Conservation (phyloP, 768 basidiomycete genomes). For the Serendipita indica region DNA sequence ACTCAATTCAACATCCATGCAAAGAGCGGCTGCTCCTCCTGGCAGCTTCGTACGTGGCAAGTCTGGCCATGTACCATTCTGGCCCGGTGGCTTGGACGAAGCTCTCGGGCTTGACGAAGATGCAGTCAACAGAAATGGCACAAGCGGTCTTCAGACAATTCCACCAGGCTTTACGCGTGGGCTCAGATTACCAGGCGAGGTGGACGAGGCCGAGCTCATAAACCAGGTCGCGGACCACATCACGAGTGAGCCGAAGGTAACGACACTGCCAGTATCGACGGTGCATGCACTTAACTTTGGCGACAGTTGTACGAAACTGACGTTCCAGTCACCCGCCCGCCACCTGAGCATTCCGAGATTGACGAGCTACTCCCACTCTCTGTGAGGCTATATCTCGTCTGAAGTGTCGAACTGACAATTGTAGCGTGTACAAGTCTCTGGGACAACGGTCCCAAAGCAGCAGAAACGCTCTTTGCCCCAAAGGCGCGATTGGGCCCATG, state of each 20-base stretch:
- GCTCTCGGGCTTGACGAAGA: conserved; percentile 27
- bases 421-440: no score
- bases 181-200: conserved; percentile 50
- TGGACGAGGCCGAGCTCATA: conserved; percentile 15
- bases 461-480: conserved; percentile 20
- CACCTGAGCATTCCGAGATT: conserved; percentile 32
- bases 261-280: neutral
- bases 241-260: conserved; percentile 17
- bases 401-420: neutral
- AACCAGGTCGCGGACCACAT: conserved; percentile 11
- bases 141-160: conserved; percentile 37
- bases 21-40: conserved; percentile 66
- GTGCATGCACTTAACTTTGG: neutral
- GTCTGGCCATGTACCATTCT: conserved; percentile 83
- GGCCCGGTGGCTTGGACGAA: conserved; percentile 83
- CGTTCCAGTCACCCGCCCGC: neutral
- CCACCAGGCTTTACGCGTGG: conserved; percentile 79
- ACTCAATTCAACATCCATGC: conserved; percentile 70
- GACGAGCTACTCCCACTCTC: conserved; percentile 58
- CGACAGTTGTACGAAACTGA: neutral
- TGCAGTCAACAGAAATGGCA: conserved; percentile 18
- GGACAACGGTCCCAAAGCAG: neutral
- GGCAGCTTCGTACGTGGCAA: conserved; percentile 86
- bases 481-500: conserved; percentile 96
- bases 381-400: conserved; percentile 23